Base-by-base conservation (phyloP, 177 flowering plant genomes). In the Vitis hybrid region DNA sequence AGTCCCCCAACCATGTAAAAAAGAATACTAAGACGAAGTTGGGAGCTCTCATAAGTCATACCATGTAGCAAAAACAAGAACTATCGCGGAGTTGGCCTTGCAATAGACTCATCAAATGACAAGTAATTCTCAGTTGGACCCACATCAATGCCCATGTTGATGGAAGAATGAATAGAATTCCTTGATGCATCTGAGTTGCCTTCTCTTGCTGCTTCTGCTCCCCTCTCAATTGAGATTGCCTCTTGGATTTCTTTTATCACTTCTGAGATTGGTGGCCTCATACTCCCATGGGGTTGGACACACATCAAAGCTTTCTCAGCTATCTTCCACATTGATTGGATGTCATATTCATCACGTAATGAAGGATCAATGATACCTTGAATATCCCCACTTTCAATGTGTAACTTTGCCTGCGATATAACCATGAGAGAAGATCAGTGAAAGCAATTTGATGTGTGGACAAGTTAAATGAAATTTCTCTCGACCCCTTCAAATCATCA, bases 241-340 rank as follows among this genome's bases (percentile, higher is more conserved):
- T 95, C 99, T 77, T 95, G 98, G 65, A 95, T 89, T 73, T 95
- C 98, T 77, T 95, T 95, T 19, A 93, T 87, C 10, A 95, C 94
- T 79, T 91, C 97, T 17, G 97, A 91, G 3, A 95, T 95, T 9
- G 98, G 82, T 13, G 99, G 99, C 67, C 99, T 88, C 88, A 82
- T 84, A 71, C 69, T 75, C 26, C 96, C 97, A 62, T 90, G 89
- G 21, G 94, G 82, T 67, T 84, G 93, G 32, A 93, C 97, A 68
- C 99, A 95, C 91, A 86, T 83, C 74, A 95, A 64, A 8, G 98
- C 99, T 65, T 90, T 95, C 83, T 93, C 99, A 1, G 98, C 97
- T 54, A 95, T 90, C 80, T 95, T 95, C 99, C 99, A 95, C 82
- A 95, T 85, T 52, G 98, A 95, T 59, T 95, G 99, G 68, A 93